A percentile compares a stretch with the other conserved stretches of the same genome.
Conservation (phyloP, 176 grass and related monocot genomes). For the barley (Hordeum vulgare) region DNA sequence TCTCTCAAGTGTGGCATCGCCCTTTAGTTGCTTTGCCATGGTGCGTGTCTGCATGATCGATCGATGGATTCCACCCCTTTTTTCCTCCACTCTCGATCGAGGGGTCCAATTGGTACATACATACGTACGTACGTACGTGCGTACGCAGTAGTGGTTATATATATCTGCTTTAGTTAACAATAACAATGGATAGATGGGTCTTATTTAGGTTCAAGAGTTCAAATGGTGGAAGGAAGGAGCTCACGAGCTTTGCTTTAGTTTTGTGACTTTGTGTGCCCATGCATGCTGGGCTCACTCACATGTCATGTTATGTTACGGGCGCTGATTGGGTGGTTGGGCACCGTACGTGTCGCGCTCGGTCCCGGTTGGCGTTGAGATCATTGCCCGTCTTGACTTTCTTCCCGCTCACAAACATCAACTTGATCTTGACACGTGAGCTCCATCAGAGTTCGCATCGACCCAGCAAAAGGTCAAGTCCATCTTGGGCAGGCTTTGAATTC, state of each 20-base stretch:
- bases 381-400: neutral
- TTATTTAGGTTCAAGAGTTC: neutral
- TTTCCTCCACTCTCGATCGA: neutral
- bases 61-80: neutral
- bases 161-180: neutral
- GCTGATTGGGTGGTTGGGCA: slow-evolving; percentile 13
- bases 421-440: neutral
- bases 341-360: slow-evolving; percentile 31
- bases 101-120: neutral
- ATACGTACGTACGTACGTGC: neutral
- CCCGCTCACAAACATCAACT: neutral
- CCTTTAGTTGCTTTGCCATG: neutral
- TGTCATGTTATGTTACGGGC: neutral
- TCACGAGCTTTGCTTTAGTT: too few relatives aligned
- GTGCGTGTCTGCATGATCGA: neutral
- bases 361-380: slow-evolving; percentile 34
- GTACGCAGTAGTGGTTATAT: neutral
- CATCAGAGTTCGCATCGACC: neutral
- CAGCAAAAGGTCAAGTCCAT: neutral
- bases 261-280: neutral
- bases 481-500: neutral
- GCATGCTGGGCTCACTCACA: neutral
- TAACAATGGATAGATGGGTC: neutral
- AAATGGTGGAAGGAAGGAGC: too few relatives aligned
- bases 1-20: neutral